phyloP scores from a whole-genome alignment of 2,329 filamentous ascomycete species.

The Myriosclerotinia duriaeana region DNA sequence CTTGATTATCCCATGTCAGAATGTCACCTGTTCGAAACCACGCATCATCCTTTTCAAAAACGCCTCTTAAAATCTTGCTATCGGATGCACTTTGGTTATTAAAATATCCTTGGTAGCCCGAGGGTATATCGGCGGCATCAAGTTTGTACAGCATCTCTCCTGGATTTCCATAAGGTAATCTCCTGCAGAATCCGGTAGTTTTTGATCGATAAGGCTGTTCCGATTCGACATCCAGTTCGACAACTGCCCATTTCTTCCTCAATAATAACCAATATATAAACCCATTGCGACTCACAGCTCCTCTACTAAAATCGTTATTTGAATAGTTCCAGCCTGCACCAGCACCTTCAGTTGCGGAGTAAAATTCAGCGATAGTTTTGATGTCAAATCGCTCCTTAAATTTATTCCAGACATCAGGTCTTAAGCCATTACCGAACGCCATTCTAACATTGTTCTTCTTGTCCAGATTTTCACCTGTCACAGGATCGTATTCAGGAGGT shows the following conservation, averaged over 20 bases:
- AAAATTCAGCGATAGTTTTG: conserved; percentile 74
- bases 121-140: conserved; percentile 60
- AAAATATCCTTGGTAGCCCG: conserved; percentile 78
- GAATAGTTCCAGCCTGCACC: conserved; percentile 70
- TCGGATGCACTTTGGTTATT: conserved; percentile 68
- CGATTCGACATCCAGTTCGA: conserved; percentile 69
- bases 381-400: conserved; percentile 83
- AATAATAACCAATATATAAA: conserved; percentile 57
- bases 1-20: conserved; percentile 67
- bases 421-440: conserved; percentile 81
- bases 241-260: conserved; percentile 54
- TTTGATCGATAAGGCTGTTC: conserved; percentile 68
- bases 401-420: conserved; percentile 80
- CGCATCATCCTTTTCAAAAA: conserved; percentile 72
- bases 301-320: conserved; percentile 69
- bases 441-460: conserved; percentile 68
- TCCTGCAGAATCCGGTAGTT: conserved; percentile 66
- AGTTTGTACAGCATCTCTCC: conserved; percentile 77
- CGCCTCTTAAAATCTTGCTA: conserved; percentile 71
- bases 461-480: conserved; percentile 68
- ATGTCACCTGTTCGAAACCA: conserved; percentile 87
- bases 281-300: conserved; percentile 75
- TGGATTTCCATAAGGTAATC: conserved; percentile 57
- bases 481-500: conserved; percentile 58
- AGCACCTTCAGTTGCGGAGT: conserved; percentile 73